Evolutionary conservation across 257 asterid genomes (phyloP), one percentile per base, ranked within the genome.

Genomic region (Ehretia macrophylla): DNA sequence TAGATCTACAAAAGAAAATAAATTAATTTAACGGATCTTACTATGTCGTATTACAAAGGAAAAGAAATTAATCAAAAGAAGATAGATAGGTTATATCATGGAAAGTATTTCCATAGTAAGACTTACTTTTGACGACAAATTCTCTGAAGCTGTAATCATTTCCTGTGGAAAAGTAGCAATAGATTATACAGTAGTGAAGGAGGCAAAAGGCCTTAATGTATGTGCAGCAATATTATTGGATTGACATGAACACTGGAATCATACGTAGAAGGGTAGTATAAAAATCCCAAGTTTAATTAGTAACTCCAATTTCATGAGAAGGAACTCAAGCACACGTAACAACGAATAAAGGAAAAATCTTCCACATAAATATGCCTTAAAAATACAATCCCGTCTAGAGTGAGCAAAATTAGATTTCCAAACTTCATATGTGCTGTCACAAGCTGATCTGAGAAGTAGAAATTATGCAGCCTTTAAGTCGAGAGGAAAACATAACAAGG

Each of bases 121-220:
- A 79, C 85, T 85, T 72, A 91, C 94, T 47, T 67, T 78, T 55
- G 90, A 65, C 45, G 71, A 21, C 40, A 68, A 55, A 62, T 70
- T 66, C 82, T 78, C 91, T 51, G 91, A 76, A 63, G 98, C 94
- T 67, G 64, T 59, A 68, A 87, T 69, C 95, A 90, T 77, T 71
- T 85, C 98, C 96, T 90, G 87, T 17, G 71, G 55, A 17, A 56
- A 59, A 59, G 39, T 14, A 60, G 56, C 57, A 8, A 62, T 5
- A 21, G 46, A 20, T 44, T 22, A 12, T 19, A 6, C 37, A 5
- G 23, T 40, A 60, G 5, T 13, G 8, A 58, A 38, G 17, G 37
- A n/a, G 57, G 21, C 17, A 46, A 56, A 61, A 13, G 5, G 44
- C 5, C 59, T 44, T 0, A 19, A 0, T 19, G 57, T 37, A 52